Base-by-base conservation (phyloP, 371 early-diverging fungal genomes). In the Zopfochytrium polystomum region DNA sequence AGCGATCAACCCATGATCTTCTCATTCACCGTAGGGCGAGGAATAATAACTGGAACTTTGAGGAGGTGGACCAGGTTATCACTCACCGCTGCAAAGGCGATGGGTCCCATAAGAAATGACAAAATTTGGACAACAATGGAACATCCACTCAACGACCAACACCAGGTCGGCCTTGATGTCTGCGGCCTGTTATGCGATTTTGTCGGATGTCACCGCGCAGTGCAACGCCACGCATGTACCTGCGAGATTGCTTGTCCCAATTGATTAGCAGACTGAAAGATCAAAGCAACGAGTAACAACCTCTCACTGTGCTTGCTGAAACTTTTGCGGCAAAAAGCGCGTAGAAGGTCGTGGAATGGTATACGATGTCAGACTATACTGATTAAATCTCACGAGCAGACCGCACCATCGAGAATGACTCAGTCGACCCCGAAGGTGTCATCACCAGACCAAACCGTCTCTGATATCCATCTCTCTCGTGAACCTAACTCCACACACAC, bases 181-280 rank as follows among this genome's bases (percentile, higher is more conserved):
- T 2, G 62, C 57, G 30, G 58, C 56, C 59, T 74, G 72, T 61
- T 51, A 57, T n/a, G 60, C 43, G 29, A 75, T 25, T 51, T 74
- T 73, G 43, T 77, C 77, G 55, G 23, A 72, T 51, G 50, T 74
- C 77, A 47, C 78, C 78, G 30, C 74, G 57, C 47, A 74, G 52
- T 11, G 74, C 70, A 30, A 77, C 66, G n/a, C 72, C 77, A 20
- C 70, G 65, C 58, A 70, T 31, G 62, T 52, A 59, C 25, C 52
- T 59, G 15, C 27, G 13, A n/a, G n/a, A n/a, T n/a, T n/a, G n/a
- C n/a, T 59, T n/a, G 30, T 33, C 25, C 22, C 42, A 4, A n/a
- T n/a, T n/a, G n/a, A n/a, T n/a, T 52, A 49, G 42, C 43, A 52
- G 61, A 26, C 43, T 3, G 38, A 27, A 7, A 22, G 49, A 4